Conservation (phyloP, 2,329 filamentous ascomycete genomes). For the Chrysoporthe austroafricana region DNA sequence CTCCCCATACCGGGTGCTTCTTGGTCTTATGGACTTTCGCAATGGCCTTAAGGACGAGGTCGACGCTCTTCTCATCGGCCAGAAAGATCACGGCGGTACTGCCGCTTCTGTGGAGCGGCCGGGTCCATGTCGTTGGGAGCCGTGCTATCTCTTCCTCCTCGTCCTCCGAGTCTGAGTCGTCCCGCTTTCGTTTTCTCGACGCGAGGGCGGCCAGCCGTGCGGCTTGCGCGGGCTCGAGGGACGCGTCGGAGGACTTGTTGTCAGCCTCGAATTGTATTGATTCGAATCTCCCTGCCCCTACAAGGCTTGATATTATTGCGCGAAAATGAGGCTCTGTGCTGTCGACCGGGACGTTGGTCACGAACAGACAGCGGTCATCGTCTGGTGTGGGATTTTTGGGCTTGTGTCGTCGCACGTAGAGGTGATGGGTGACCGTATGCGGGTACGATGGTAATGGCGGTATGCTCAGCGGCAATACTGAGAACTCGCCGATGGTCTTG, state of each 20-base stretch:
- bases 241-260: slow-evolving; percentile 44
- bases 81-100: slow-evolving; percentile 81
- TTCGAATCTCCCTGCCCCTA: slow-evolving; percentile 80
- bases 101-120: slow-evolving; percentile 72
- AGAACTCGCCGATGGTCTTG: slow-evolving; percentile 64
- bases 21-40: slow-evolving; percentile 64
- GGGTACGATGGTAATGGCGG: slow-evolving; percentile 66
- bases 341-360: slow-evolving; percentile 88
- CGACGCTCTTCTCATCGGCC: slow-evolving; percentile 79
- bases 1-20: slow-evolving; percentile 70
- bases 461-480: slow-evolving; percentile 69
- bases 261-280: slow-evolving; percentile 74
- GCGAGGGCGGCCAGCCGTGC: slow-evolving; percentile 43
- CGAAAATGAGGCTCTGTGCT: slow-evolving; percentile 78
- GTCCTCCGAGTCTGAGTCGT: slow-evolving; percentile 41
- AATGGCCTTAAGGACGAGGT: slow-evolving; percentile 76
- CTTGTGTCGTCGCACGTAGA: slow-evolving; percentile 84
- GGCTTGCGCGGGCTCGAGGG: slow-evolving; percentile 50
- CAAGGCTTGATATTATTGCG: slow-evolving; percentile 71
- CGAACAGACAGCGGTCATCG: slow-evolving; percentile 80
- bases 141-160: slow-evolving; percentile 62
- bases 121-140: slow-evolving; percentile 75
- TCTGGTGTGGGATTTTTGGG: slow-evolving; percentile 76
- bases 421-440: slow-evolving; percentile 70
- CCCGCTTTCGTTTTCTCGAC: slow-evolving; percentile 56